Evolutionary conservation across 768 basidiomycete species (phyloP).

Genomic region (Goffeauzyma gilvescens): DNA sequence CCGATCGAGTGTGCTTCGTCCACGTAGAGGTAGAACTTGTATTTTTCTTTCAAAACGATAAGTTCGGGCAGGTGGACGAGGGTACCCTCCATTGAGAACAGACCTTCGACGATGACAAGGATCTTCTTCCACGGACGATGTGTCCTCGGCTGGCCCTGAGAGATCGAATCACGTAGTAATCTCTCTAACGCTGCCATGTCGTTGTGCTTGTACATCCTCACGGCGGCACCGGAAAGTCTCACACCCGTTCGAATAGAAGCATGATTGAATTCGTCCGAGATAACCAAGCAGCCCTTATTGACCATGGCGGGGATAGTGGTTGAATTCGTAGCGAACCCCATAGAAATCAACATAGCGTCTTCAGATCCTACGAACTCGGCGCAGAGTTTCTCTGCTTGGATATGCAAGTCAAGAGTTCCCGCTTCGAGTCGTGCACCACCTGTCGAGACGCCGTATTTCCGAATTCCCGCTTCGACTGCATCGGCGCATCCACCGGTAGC

Average conservation of each 20-base stretch:
- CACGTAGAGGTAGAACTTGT: slow-evolving; percentile 95
- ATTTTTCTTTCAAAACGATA: slow-evolving; percentile 72
- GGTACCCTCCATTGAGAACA: slow-evolving; percentile 99
- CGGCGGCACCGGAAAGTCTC: slow-evolving; percentile 65
- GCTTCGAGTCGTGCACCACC: slow-evolving; percentile 63
- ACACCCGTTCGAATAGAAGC: slow-evolving; percentile 86
- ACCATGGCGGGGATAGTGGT: slow-evolving; percentile 82
- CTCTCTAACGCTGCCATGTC: slow-evolving; percentile 66
- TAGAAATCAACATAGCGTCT: slow-evolving; percentile 71
- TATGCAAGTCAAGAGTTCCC: slow-evolving; percentile 71
- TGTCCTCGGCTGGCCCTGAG: slow-evolving; percentile 91
- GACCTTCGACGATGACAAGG: slow-evolving; percentile 74
- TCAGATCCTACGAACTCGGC: slow-evolving; percentile 79
- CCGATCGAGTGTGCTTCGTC: slow-evolving; percentile 98
- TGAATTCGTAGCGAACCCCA: slow-evolving; percentile 39
- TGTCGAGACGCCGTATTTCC: slow-evolving; percentile 58
- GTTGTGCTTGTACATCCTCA: slow-evolving; percentile 94
- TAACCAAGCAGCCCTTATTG: slow-evolving; percentile 74
- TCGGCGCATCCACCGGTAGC: slow-evolving; percentile 83
- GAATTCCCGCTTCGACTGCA: slow-evolving; percentile 66
- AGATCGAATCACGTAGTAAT: slow-evolving; percentile 71
- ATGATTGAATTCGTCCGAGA: slow-evolving; percentile 94
- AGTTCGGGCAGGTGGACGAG: slow-evolving; percentile 64
- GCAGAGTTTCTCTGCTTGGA: slow-evolving; percentile 62
- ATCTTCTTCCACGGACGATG: slow-evolving; percentile 99